Conservation (phyloP, 2,329 filamentous ascomycete genomes). For the Endoconidiophora laricicola region DNA sequence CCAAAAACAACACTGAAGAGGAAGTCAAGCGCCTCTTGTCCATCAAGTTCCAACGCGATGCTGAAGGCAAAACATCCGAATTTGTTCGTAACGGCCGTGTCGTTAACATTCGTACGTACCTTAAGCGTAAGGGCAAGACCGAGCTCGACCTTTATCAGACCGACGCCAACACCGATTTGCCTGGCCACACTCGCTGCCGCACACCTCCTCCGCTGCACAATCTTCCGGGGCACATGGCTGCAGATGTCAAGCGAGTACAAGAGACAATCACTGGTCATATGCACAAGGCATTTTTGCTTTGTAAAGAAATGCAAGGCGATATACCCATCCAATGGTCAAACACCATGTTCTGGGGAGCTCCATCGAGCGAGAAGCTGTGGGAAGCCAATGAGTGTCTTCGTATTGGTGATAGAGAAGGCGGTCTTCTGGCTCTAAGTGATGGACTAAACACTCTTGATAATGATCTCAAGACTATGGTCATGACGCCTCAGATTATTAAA, state of each 20-base stretch:
- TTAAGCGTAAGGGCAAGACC: constrained; percentile 36
- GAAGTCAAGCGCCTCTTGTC: constrained; percentile 34
- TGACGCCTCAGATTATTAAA: constrained; percentile 27
- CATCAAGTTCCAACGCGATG: constrained; percentile 35
- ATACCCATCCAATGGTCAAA: constrained; percentile 26
- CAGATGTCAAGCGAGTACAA: constrained; percentile 27
- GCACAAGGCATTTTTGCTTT: constrained; percentile 28
- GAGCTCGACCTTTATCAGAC: constrained; percentile 35
- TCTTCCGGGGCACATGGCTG: constrained; percentile 24
- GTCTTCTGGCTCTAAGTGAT: constrained; percentile 25
- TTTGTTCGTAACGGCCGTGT: constrained; percentile 36
- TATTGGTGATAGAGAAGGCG: constrained; percentile 24
- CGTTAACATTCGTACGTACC: constrained; percentile 34
- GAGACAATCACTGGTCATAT: constrained; percentile 28
- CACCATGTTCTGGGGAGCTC: constrained; percentile 28
- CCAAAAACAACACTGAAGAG: constrained; percentile 37
- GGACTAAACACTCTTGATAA: constrained; percentile 28
- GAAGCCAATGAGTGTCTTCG: constrained; percentile 29
- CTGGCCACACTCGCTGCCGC: constrained; percentile 27
- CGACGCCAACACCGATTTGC: constrained; percentile 26
- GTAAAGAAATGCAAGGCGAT: constrained; percentile 24
- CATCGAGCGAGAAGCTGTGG: constrained; percentile 27
- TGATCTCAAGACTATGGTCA: constrained; percentile 22
- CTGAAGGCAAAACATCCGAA: constrained; percentile 34
- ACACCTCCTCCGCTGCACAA: constrained; percentile 28